Percentiles rank a stretch among this genome's conserved stretches.
Evolutionary conservation across 2,329 filamentous ascomycete species (phyloP).

Genomic region (Ophiostoma novo-ulmi): DNA sequence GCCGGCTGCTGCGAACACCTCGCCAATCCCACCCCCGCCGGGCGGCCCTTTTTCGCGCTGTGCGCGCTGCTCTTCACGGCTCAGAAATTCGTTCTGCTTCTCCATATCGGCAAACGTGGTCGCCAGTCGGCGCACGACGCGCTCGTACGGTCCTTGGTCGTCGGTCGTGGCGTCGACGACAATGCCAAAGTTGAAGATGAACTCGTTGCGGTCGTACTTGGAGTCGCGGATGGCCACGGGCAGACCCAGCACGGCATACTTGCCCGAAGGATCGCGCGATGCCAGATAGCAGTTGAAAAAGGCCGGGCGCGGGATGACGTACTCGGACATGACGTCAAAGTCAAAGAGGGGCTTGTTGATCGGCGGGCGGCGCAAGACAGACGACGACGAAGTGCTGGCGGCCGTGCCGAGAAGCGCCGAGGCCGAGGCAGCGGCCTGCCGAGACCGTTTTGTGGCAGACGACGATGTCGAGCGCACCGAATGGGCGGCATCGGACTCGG

Average conservation of each 20-base stretch:
- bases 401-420: constrained; percentile 15
- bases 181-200: constrained; percentile 96
- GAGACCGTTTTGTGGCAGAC: not conserved
- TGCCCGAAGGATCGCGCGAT: constrained; percentile 64
- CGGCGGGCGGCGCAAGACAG: constrained; percentile 9
- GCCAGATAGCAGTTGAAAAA: constrained; percentile 90
- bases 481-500: not conserved
- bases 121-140: constrained; percentile 79
- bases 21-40: constrained; percentile 34
- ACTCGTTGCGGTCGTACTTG: constrained; percentile 86
- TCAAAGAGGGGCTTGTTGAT: constrained; percentile 55
- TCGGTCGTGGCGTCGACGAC: constrained; percentile 41
- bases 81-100: constrained; percentile 81
- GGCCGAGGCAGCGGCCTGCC: constrained; percentile 7
- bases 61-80: constrained; percentile 38
- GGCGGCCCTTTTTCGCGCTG: not conserved
- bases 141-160: constrained; percentile 74
- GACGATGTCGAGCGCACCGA: not conserved
- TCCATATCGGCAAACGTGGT: constrained; percentile 83
- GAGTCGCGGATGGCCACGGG: constrained; percentile 81
- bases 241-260: constrained; percentile 76
- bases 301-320: constrained; percentile 89
- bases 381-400: constrained; percentile 9
- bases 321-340: constrained; percentile 81
- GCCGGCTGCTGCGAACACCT: constrained; percentile 24